Evolutionary conservation across 2,329 filamentous ascomycete genomes (phyloP), one percentile per base, ranked within the genome.

Genomic region (Xylariomycetidae sp.): DNA sequence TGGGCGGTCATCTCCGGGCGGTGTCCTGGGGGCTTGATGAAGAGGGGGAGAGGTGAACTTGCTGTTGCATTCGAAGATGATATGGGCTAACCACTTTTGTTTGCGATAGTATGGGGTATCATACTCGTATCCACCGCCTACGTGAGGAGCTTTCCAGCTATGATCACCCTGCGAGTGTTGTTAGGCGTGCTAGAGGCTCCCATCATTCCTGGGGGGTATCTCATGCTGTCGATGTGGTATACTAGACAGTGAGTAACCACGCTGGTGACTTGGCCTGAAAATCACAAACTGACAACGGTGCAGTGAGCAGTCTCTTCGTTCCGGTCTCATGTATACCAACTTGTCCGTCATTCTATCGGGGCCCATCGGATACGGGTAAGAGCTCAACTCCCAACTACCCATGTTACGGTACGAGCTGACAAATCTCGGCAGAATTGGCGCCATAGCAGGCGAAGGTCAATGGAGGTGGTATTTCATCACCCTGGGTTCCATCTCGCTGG

Each of bases 131-230:
- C 25, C 11, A 37, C 35, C 5, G 35, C 35, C 10, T 37, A 37
- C 10, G 27, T 19, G 8, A 30, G 18, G 12, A 33, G 23, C 12
- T 37, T 37, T 15, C 23, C 35, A 11, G 30, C 30, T 15, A 33
- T 37, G 12, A 18, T 37, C 17, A 30, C 30, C 4, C 30, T 37
- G 8, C 30, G 35, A n/a, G 35, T 42, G 22, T 31, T 42, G 12
- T 23, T 42, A 10, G 39, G 39, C 13, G 33, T 42, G 15, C 31
- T 37, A 5, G 39, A 39, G 16, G 39, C 33, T n/a, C 39, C 36
- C 6, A 18, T 37, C 25, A 37, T 37, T 25, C 35, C 35, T 6
- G 35, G 35, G 15, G 35, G 35, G 3, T 37, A 37, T 18, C 13
- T 37, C 8, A 33, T 37, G 26, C 27, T 37, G 16, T 27, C 30